phyloP scores from a whole-genome alignment of 2,329 filamentous ascomycete genomes.

The Cladosporium sp. region DNA sequence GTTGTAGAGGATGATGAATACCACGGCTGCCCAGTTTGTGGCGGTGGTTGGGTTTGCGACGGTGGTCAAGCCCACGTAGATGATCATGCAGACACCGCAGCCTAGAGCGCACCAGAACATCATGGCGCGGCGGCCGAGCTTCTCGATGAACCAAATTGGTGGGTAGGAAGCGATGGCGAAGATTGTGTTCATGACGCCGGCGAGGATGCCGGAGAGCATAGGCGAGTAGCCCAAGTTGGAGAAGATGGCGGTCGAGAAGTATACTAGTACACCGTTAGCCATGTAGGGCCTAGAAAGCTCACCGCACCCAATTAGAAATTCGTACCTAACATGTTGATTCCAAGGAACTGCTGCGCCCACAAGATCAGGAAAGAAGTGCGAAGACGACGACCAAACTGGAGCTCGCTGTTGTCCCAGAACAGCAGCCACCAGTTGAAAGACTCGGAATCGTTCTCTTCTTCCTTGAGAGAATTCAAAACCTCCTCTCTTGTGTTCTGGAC shows the following conservation, averaged over 20 bases:
- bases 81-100: conserved; percentile 25
- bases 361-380: conserved; percentile 36
- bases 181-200: conserved; percentile 26
- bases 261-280: too few species aligned
- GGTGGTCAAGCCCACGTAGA: conserved; percentile 25
- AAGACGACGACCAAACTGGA: conserved; percentile 34
- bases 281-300: too few species aligned
- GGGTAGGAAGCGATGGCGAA: conserved; percentile 28
- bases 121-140: conserved; percentile 28
- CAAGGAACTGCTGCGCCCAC: conserved; percentile 29
- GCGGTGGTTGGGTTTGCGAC: conserved; percentile 16
- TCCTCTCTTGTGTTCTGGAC: conserved; percentile 25
- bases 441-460: conserved; percentile 23
- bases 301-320: too few species aligned
- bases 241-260: conserved; percentile 32
- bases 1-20: conserved; percentile 27
- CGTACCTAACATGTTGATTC: conserved; percentile 33
- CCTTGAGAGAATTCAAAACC: conserved; percentile 28
- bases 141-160: conserved; percentile 29
- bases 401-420: conserved; percentile 35
- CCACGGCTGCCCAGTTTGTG: conserved; percentile 27
- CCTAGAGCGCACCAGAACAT: conserved; percentile 28
- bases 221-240: conserved; percentile 26
- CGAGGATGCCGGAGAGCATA: conserved; percentile 25
- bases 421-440: conserved; percentile 27